Conservation (phyloP, 1,284 basidiomycete species). For the Mycosarcoma mackinlayi region DNA sequence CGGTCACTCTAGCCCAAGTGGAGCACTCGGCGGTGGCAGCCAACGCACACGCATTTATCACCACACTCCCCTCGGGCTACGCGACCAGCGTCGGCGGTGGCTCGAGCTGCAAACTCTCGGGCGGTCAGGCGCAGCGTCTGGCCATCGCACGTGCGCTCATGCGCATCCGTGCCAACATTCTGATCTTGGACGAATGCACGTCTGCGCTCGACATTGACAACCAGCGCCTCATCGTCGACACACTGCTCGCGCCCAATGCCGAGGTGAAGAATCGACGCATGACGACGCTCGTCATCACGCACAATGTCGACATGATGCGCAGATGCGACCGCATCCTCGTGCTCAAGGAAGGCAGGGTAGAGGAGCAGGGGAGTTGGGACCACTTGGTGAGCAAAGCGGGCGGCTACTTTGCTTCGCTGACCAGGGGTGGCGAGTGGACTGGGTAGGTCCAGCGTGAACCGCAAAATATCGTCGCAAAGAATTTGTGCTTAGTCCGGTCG, state of each 20-base stretch:
- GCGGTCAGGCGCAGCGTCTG: slow-evolving; percentile 92
- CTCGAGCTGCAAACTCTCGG: slow-evolving; percentile 81
- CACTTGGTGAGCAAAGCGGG: slow-evolving; percentile 75
- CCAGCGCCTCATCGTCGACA: slow-evolving; percentile 75
- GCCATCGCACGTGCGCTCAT: slow-evolving; percentile 90
- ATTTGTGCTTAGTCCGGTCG: too few species aligned
- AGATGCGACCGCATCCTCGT: slow-evolving; percentile 90
- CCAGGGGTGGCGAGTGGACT: slow-evolving; percentile 86
- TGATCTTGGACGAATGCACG: slow-evolving; percentile 94
- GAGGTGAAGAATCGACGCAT: slow-evolving; percentile 58
- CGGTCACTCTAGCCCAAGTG: slow-evolving; percentile 71
- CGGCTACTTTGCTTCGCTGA: slow-evolving; percentile 84
- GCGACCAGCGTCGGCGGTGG: slow-evolving; percentile 88
- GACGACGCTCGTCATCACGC: slow-evolving; percentile 91
- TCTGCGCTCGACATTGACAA: slow-evolving; percentile 78
- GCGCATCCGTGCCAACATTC: slow-evolving; percentile 75
- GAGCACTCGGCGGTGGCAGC: slow-evolving; percentile 79
- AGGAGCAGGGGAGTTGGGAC: slow-evolving; percentile 82
- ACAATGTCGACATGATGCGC: slow-evolving; percentile 89
- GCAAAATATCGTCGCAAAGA: too few species aligned
- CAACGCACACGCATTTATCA: slow-evolving; percentile 87
- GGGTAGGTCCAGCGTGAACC: too few species aligned
- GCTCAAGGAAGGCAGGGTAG: slow-evolving; percentile 79
- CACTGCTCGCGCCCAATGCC: slow-evolving; percentile 71
- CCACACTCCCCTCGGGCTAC: slow-evolving; percentile 82